Base-by-base conservation (phyloP, 2,329 filamentous ascomycete species). In the Mariannaea elegans region DNA sequence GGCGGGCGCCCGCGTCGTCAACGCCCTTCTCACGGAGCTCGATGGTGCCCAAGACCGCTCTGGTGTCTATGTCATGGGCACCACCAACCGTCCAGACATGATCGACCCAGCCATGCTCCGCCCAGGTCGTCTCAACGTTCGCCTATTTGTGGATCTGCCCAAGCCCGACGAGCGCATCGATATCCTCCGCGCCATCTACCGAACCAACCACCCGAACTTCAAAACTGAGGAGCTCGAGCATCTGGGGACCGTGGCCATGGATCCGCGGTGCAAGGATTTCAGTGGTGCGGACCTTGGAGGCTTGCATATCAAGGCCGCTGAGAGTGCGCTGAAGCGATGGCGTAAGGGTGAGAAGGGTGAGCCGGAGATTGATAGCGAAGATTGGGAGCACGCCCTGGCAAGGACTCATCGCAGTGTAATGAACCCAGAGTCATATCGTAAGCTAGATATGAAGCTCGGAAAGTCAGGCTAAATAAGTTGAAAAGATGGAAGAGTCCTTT, bases 81-180 rank as follows among this genome's bases (percentile, higher is more conserved):
- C 95, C 0, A 98, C 95, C 2, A 99, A 99, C 75, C 83, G 95
- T 0, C 94, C 94, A 0, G 94, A 98, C 72, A 97, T 97, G 80
- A 98, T 99, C 67, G 95, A 99, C 74, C 89, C 92, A 2, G 95
- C 95, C 1, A 97, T 99, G 87, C 84, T 98, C 10, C 90, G 95
- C 1, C 94, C 95, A 0, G 95, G 95, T 1, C 89, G 95, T 23
- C 83, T 99, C 1, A 94, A 94, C 65, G 94, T 90, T 0, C 86
- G 90, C n/a, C 84, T 98, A 23, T 97, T 94, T 68, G 90, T 99
- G 36, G 94, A 95, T 70, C 80, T 98, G 0, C 95, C 95, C 0
- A 89, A 87, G 23, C 81, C 89, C 0, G 83, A 88, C 7, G 93
- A 97, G 73, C 85, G 95, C 13, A 91, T 91, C 0, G 93, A 96